Conservation (phyloP, 257 asterid genomes). For the Gentiana dahurica region DNA sequence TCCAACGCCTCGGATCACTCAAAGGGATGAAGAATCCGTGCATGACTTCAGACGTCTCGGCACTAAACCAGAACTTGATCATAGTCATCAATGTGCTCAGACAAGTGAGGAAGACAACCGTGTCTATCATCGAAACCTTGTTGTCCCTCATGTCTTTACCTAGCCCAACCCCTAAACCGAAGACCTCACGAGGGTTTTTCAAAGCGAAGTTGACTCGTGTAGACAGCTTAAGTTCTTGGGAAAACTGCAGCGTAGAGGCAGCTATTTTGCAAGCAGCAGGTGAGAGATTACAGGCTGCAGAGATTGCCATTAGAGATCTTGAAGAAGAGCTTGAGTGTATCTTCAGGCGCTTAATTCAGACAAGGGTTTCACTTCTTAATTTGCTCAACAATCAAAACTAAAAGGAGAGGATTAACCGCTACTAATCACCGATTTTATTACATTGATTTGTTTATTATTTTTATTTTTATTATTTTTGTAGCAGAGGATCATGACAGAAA, state of each 20-base stretch:
- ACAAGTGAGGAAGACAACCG: constrained; percentile 43
- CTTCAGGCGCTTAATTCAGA: constrained; percentile 50
- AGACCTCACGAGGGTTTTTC: constrained; percentile 32
- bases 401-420: no score
- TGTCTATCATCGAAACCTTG: constrained; percentile 45
- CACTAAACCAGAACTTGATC: constrained; percentile 22
- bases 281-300: constrained; percentile 58
- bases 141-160: constrained; percentile 62
- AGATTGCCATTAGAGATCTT: constrained; percentile 45
- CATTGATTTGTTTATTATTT: no score
- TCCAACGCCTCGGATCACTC: constrained; percentile 42
- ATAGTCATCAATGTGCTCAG: constrained; percentile 38
- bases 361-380: constrained; percentile 64
- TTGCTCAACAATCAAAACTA: constrained; percentile 31
- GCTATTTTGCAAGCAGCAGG: constrained; percentile 24
- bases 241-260: constrained; percentile 25
- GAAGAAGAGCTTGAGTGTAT: constrained; percentile 58
- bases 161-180: constrained; percentile 14
- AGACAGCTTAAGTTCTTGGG: constrained; percentile 53
- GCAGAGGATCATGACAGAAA: no score
- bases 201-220: constrained; percentile 39
- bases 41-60: neutral
- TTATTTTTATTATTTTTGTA: no score
- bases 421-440: no score
- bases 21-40: constrained; percentile 32